A percentile compares a stretch with the other conserved stretches of the same genome.
Evolutionary conservation across 2,329 filamentous ascomycete species (phyloP).

Genomic region (Remersonia thermophila): DNA sequence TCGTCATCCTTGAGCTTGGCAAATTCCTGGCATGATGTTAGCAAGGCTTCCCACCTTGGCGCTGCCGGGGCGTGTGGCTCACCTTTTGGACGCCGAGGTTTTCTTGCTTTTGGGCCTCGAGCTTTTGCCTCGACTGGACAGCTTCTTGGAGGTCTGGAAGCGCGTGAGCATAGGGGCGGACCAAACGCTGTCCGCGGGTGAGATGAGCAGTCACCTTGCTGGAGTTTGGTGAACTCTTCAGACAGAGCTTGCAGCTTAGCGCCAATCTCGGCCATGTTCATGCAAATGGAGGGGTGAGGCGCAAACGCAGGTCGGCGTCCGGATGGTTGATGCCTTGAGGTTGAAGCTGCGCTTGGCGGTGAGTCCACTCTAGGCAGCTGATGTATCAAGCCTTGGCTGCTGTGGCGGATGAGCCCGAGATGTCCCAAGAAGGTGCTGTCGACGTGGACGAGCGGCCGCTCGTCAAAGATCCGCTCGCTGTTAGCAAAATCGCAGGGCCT

Average conservation of each 20-base stretch:
- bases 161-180: too few species aligned
- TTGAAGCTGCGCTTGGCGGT: too few species aligned
- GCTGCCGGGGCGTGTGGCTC: neutral
- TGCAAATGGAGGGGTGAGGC: too few species aligned
- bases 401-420: too few species aligned
- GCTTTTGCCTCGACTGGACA: slow-evolving; percentile 72
- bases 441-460: too few species aligned
- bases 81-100: slow-evolving; percentile 80
- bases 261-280: slow-evolving; percentile 57
- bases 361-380: too few species aligned
- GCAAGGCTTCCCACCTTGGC: neutral
- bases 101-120: slow-evolving; percentile 89
- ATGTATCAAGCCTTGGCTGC: too few species aligned
- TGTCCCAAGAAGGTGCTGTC: too few species aligned
- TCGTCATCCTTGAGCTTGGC: slow-evolving; percentile 64
- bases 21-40: slow-evolving; percentile 54
- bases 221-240: slow-evolving; percentile 77
- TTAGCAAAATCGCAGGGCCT: neutral
- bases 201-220: slow-evolving; percentile 49
- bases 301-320: too few species aligned
- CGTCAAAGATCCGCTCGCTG: too few species aligned
- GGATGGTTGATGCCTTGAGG: too few species aligned
- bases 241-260: slow-evolving; percentile 70
- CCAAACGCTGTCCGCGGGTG: too few species aligned
- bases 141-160: slow-evolving; percentile 68